These are phyloP conservation scores for Ceratocystis ficicola DNA, from an alignment of 2,329 filamentous ascomycete genomes.

Conservation along the genomic window DNA sequence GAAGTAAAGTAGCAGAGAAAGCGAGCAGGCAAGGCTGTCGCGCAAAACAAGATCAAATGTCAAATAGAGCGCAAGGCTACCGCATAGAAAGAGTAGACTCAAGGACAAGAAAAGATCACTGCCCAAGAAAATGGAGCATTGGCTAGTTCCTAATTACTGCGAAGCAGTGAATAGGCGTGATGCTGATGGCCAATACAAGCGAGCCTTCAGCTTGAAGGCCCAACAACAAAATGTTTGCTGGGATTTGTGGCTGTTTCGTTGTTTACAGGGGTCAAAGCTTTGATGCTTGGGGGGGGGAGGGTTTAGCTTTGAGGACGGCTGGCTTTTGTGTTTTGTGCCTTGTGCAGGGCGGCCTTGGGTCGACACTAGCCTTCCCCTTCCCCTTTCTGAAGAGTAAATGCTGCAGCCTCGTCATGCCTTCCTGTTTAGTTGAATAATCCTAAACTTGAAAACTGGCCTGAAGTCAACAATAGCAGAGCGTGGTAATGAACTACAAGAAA, in stretches of 20 bases:
- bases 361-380: background rate
- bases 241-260: background rate
- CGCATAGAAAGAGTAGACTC: background rate
- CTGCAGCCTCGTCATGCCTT: background rate
- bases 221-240: conserved; percentile 5
- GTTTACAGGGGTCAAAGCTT: background rate
- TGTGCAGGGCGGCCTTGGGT: background rate
- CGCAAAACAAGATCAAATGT: background rate
- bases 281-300: too few species aligned
- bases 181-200: background rate
- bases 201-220: background rate
- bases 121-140: background rate
- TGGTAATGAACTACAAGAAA: too few species aligned
- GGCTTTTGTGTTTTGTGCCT: background rate
- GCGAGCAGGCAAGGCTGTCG: background rate
- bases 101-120: background rate
- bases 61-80: background rate
- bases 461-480: background rate
- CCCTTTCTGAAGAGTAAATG: background rate
- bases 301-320: background rate
- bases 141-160: background rate
- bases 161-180: background rate
- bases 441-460: background rate
- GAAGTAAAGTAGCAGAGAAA: background rate
- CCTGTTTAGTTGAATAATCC: background rate